Base-by-base conservation (phyloP, 768 basidiomycete species). In the Psilocybe subaeruginosa region DNA sequence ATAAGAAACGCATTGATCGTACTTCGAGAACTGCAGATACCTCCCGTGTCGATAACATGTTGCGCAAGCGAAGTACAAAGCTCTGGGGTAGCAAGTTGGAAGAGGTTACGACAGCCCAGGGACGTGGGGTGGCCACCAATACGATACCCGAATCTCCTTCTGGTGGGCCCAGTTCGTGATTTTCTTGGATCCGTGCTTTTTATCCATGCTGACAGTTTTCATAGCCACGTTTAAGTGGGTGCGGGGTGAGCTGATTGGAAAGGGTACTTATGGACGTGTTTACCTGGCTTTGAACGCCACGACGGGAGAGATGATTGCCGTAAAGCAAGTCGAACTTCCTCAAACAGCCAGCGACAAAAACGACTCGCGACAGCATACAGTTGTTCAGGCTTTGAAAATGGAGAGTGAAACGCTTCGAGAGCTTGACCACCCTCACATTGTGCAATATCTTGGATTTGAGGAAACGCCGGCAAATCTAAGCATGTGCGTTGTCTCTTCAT, bases 251-350 rank as follows among this genome's bases (percentile, higher is more conserved):
- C 82, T 99, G 39, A 98, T 99, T 63, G 97, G 97, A 33, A 94
- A 93, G 70, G 97, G 97, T 27, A 96, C 95, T 11, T 99, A 96
- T 69, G 97, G 97, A 11, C 87, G 92, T 46, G 97, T 99, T 30
- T 99, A 98, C 70, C 86, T 99, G 57, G 97, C 94, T 16, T 80
- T 99, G 60, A 99, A 99, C 72, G 94, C 93, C 33, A 95, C 93
- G 3, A 97, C 95, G 0, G 95, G 95, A 59, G 96, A 99, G 76
- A 97, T 98, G 93, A 95, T 99, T 69, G 97, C 97, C 16, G 97
- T 99, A 65, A 99, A 99, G 76, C 97, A 99, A 76, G 97, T 99
- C 50, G 97, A 99, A 73, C 85, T 96, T 60, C 97, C 97, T 1
- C 86, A 87, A 54, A 96, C 95, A 7, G 87, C 88, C 16, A 94